Conservation (phyloP, 83 land plant species). For the Diphasiastrum complanatum region DNA sequence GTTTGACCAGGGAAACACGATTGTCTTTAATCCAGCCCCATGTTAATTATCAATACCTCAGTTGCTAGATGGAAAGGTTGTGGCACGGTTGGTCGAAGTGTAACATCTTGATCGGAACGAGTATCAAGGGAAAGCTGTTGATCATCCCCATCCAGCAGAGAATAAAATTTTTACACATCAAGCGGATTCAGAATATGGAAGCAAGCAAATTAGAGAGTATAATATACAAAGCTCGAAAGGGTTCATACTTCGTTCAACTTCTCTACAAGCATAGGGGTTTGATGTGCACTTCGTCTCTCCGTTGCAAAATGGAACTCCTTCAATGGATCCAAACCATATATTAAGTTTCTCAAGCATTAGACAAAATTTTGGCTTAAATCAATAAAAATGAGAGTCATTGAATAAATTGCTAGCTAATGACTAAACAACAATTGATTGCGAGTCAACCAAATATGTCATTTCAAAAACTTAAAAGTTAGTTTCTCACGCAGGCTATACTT, state of each 20-base stretch:
- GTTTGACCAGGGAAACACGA: neutral
- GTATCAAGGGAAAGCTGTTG: slow-evolving; percentile 53
- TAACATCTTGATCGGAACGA: slow-evolving; percentile 11
- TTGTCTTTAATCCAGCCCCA: neutral
- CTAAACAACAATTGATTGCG: no score
- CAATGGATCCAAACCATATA: neutral
- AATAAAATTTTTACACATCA: neutral
- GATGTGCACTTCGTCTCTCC: slow-evolving; percentile 29
- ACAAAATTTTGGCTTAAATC: neutral
- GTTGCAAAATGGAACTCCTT: slow-evolving; percentile 42
- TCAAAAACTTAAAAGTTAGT: neutral
- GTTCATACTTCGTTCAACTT: slow-evolving; percentile 23
- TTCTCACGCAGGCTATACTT: neutral
- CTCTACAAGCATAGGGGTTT: slow-evolving; percentile 10
- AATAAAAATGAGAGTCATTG: neutral
- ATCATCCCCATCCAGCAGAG: slow-evolving; percentile 20
- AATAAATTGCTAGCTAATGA: no score
- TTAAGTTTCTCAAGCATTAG: neutral
- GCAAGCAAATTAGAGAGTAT: no score
- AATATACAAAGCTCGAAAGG: no score
- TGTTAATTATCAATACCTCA: slow-evolving; percentile 33
- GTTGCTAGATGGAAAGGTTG: slow-evolving; percentile 75
- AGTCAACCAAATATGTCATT: no score
- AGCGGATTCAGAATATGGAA: no score
- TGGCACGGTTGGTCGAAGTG: slow-evolving; percentile 40